A percentile compares a stretch with the other conserved stretches of the same genome.
phyloP scores from a whole-genome alignment of 2,329 filamentous ascomycete species.

The Penicillium capsulatum region DNA sequence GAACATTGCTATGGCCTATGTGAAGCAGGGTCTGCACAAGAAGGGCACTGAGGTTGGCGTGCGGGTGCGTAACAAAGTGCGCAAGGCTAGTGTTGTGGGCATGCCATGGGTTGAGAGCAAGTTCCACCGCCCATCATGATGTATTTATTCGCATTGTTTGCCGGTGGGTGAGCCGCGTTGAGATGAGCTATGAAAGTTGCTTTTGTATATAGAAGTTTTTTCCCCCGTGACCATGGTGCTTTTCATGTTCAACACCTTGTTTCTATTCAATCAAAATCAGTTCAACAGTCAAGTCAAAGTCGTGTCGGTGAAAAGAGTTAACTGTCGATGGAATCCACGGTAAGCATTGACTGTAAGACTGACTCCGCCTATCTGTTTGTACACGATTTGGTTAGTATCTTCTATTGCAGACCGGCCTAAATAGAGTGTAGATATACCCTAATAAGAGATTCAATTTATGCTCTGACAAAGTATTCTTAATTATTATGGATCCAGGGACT shows the following conservation, averaged over 20 bases:
- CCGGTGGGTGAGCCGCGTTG: background rate
- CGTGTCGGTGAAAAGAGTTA: too few species aligned
- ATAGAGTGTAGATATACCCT: too few species aligned
- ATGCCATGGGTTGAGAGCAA: constrained; percentile 84
- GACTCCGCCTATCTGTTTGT: too few species aligned
- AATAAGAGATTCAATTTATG: too few species aligned
- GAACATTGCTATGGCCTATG: constrained; percentile 96
- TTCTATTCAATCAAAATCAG: too few species aligned
- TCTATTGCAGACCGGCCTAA: too few species aligned
- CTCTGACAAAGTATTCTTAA: too few species aligned
- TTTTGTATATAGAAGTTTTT: constrained; percentile 8
- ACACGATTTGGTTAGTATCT: too few species aligned
- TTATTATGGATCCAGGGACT: too few species aligned
- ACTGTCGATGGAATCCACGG: too few species aligned
- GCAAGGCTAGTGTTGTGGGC: constrained; percentile 71
- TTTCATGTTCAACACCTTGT: constrained; percentile 2
- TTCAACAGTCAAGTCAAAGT: too few species aligned
- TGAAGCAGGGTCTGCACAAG: constrained; percentile 78
- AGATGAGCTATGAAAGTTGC: background rate
- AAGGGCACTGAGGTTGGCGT: constrained; percentile 75
- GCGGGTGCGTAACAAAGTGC: constrained; percentile 69
- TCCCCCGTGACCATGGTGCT: constrained; percentile 6
- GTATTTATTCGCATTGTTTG: background rate
- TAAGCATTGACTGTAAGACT: too few species aligned
- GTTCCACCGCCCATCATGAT: constrained; percentile 55